These are phyloP conservation scores for Geotrichum bryndzae DNA, from an alignment of 1,139 yeast genomes.

Conservation along the genomic window DNA sequence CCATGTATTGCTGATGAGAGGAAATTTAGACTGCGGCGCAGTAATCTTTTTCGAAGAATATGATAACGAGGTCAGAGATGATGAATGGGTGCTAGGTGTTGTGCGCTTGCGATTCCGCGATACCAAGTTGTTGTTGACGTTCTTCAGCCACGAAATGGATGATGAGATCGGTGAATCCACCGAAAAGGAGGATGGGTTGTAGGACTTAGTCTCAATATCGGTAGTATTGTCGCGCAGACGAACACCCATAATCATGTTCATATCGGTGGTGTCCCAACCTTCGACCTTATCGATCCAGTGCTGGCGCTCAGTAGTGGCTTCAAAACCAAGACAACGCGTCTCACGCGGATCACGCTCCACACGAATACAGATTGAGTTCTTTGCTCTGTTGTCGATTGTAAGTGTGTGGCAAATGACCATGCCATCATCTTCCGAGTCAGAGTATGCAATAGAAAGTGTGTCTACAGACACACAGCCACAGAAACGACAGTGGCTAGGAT, in stretches of 20 bases:
- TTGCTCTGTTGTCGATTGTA: conserved; percentile 65
- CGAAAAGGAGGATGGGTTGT: neutral
- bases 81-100: neutral
- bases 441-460: conserved; percentile 65
- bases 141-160: conserved; percentile 2
- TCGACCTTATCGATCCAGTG: conserved; percentile 61
- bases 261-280: conserved; percentile 72
- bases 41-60: neutral
- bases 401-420: conserved; percentile 67
- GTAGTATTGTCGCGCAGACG: conserved; percentile 36
- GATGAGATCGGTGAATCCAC: neutral
- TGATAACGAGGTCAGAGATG: neutral
- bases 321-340: conserved; percentile 80
- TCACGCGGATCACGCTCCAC: conserved; percentile 91
- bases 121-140: neutral
- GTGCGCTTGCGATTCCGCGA: neutral
- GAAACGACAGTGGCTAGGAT: conserved; percentile 80
- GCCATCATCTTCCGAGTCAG: conserved; percentile 47
- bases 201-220: neutral
- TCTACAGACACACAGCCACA: conserved; percentile 84
- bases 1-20: conserved; percentile 41
- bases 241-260: conserved; percentile 72
- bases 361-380: conserved; percentile 72
- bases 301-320: conserved; percentile 63
- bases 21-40: conserved; percentile 9